phyloP scores from a whole-genome alignment of 805 yeast genomes.

The Candida boidinii region DNA sequence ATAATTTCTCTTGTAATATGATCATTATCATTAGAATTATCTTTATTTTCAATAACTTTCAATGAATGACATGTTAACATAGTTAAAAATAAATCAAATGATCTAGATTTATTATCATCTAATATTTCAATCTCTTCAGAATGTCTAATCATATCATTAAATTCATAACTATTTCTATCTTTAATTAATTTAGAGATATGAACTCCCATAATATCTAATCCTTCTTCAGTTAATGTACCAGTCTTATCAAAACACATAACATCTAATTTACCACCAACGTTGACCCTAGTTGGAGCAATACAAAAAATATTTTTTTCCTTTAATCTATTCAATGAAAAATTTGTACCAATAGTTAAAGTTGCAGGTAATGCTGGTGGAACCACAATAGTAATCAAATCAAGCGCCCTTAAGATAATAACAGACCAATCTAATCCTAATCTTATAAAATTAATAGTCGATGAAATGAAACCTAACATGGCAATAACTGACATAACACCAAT shows the following conservation, averaged over 20 bases:
- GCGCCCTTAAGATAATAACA: constrained; percentile 75
- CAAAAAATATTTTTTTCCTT: constrained; percentile 69
- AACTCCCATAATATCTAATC: constrained; percentile 71
- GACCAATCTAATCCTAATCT: constrained; percentile 61
- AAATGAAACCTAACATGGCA: constrained; percentile 76
- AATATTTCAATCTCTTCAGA: constrained; percentile 10
- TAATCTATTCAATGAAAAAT: constrained; percentile 77
- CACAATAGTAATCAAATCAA: constrained; percentile 91
- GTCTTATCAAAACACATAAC: constrained; percentile 92
- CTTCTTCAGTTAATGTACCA: constrained; percentile 96
- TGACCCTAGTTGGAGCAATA: constrained; percentile 89
- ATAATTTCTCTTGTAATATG: no score
- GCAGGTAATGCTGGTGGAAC: constrained; percentile 99
- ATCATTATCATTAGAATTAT: no score
- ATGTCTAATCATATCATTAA: constrained; percentile 13
- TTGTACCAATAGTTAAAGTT: constrained; percentile 91
- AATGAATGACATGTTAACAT: constrained; percentile 85
- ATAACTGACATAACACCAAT: constrained; percentile 89
- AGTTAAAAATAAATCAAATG: constrained; percentile 28
- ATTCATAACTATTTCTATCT: constrained; percentile 20
- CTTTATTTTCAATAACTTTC: constrained; percentile 63
- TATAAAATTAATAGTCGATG: constrained; percentile 78
- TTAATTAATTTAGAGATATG: constrained; percentile 26
- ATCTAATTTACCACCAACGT: constrained; percentile 93
- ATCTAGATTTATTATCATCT: constrained; percentile 7